Percentiles rank a stretch among this genome's conserved stretches.
phyloP scores from a whole-genome alignment of 768 basidiomycete species.

The Leccinum rimulosum region DNA sequence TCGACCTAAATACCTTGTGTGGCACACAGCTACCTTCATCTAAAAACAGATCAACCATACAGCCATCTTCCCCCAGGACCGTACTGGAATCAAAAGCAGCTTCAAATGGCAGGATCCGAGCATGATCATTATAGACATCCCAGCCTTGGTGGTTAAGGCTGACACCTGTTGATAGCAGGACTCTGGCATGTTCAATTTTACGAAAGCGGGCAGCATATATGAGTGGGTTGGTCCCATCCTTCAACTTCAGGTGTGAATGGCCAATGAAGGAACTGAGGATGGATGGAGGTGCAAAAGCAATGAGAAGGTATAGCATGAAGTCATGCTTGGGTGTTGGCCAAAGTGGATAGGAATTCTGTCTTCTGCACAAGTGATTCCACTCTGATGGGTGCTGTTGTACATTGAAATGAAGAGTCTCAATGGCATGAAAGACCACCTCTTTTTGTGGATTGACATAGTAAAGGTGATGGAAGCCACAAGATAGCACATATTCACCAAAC shows the following conservation, averaged over 20 bases:
- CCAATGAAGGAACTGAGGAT: background rate
- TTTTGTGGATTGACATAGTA: background rate
- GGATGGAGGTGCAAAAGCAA: background rate
- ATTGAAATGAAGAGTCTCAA: background rate
- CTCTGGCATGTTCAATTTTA: background rate
- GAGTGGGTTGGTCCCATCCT: background rate
- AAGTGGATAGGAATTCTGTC: background rate
- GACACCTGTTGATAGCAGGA: background rate
- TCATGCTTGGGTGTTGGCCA: background rate
- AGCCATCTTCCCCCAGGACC: fast-evolving
- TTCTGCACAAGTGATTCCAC: background rate
- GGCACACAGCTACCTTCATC: background rate
- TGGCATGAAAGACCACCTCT: background rate
- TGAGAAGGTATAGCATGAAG: background rate
- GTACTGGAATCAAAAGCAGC: no score
- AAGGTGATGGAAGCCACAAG: background rate
- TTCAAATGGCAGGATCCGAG: background rate
- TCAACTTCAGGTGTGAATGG: background rate
- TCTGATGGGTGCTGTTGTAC: background rate
- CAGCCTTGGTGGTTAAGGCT: background rate
- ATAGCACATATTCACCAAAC: background rate
- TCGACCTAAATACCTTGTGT: background rate
- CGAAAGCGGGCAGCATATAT: background rate
- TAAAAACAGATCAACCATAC: background rate
- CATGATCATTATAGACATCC: fast-evolving